These are phyloP conservation scores for Paramecium tetraurelia DNA, from an alignment of 73 alveolate species.

Conservation along the genomic window DNA sequence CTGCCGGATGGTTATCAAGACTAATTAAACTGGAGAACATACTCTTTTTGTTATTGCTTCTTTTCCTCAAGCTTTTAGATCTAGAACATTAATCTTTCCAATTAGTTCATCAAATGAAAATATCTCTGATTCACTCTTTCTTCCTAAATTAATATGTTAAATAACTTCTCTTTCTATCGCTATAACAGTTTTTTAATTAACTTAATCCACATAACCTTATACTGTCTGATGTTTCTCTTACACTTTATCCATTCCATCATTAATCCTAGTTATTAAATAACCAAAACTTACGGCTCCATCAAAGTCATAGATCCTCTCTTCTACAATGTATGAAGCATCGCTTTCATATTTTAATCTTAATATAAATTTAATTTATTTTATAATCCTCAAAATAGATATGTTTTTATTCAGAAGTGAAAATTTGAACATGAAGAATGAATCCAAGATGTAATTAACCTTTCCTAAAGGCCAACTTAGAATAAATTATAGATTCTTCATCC, in stretches of 20 bases:
- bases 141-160: not conserved
- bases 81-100: not conserved
- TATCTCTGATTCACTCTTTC: slow-evolving; percentile 12
- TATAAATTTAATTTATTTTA: not conserved
- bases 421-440: no score
- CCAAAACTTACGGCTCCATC: not conserved
- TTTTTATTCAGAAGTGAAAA: not conserved
- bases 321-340: not conserved
- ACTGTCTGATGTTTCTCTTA: not conserved
- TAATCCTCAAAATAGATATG: not conserved
- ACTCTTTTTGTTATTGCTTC: not conserved
- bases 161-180: not conserved
- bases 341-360: not conserved
- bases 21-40: not conserved
- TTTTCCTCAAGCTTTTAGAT: slow-evolving; percentile 11
- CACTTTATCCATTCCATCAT: slow-evolving; percentile 1
- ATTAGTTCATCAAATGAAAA: not conserved
- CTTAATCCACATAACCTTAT: not conserved
- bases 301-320: not conserved
- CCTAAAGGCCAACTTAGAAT: no score
- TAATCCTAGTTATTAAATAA: not conserved
- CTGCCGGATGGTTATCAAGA: slow-evolving; percentile 14
- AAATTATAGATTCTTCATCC: no score
- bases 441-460: no score
- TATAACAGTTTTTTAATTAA: not conserved